Conservation (phyloP, 2,329 filamentous ascomycete genomes). For the Phyllosticta citrichinensis region DNA sequence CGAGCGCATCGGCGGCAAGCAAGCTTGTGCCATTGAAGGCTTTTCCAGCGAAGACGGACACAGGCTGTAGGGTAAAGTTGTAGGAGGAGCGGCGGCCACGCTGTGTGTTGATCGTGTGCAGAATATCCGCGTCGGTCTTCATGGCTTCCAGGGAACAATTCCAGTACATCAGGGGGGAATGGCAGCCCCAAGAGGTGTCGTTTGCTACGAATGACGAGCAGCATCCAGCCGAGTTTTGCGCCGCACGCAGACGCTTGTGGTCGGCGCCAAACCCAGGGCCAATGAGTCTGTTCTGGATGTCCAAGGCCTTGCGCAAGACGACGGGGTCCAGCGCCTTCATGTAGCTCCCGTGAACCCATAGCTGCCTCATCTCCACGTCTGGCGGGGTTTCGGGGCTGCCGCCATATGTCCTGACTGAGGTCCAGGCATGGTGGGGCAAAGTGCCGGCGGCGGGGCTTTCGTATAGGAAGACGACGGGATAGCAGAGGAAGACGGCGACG, state of each 20-base stretch:
- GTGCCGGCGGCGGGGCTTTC: slow-evolving; percentile 62
- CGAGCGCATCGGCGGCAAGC: slow-evolving; percentile 64
- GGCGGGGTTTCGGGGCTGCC: slow-evolving; percentile 42
- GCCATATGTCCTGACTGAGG: slow-evolving; percentile 55
- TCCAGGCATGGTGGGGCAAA: slow-evolving; percentile 73
- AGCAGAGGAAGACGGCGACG: slow-evolving; percentile 59
- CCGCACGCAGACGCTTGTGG: neutral
- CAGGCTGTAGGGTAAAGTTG: slow-evolving; percentile 65
- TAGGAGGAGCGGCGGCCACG: slow-evolving; percentile 54
- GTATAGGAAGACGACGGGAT: slow-evolving; percentile 66
- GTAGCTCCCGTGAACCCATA: slow-evolving; percentile 73
- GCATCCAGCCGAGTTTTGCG: neutral
- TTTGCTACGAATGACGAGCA: slow-evolving; percentile 11
- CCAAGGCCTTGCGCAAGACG: slow-evolving; percentile 55
- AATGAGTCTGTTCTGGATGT: slow-evolving; percentile 60
- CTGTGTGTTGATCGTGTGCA: slow-evolving; percentile 58
- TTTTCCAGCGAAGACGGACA: slow-evolving; percentile 76
- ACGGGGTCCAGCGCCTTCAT: slow-evolving; percentile 62
- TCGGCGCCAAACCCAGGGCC: slow-evolving; percentile 32
- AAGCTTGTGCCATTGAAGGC: slow-evolving; percentile 58
- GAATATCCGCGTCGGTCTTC: slow-evolving; percentile 49
- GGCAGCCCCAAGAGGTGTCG: slow-evolving; percentile 55
- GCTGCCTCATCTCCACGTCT: slow-evolving; percentile 71
- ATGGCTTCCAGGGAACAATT: slow-evolving; percentile 53
- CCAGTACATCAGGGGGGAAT: slow-evolving; percentile 79